phyloP scores from a whole-genome alignment of 768 basidiomycete species.

The Daedaleopsis nitida region DNA sequence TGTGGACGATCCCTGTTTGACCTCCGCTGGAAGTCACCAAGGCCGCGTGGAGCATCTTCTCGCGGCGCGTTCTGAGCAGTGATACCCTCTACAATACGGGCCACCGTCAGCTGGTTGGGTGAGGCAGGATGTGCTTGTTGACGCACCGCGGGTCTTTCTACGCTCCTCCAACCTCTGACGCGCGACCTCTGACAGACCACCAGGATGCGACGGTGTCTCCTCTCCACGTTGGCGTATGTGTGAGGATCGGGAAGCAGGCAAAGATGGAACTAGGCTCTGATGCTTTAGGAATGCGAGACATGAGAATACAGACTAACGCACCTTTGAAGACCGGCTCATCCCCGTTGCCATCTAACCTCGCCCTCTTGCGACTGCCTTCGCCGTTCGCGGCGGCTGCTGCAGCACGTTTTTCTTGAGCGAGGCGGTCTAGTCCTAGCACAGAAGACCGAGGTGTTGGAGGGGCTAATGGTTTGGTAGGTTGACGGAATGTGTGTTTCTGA shows the following conservation, averaged over 20 bases:
- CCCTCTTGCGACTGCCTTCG: conserved; percentile 64
- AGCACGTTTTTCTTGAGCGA: conserved; percentile 87
- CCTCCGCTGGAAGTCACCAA: conserved; percentile 93
- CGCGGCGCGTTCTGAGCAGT: conserved; percentile 56
- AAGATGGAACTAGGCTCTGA: conserved; percentile 63
- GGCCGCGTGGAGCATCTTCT: conserved; percentile 66
- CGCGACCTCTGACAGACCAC: conserved; percentile 81
- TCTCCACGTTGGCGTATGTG: conserved; percentile 75
- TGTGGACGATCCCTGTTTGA: conserved; percentile 66
- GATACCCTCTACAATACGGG: conserved; percentile 63
- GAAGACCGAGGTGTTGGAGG: conserved; percentile 81
- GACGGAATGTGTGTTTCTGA: conserved; percentile 80
- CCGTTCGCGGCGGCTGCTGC: conserved; percentile 48
- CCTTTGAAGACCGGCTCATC: conserved; percentile 88
- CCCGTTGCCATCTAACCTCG: conserved; percentile 50
- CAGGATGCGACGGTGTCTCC: conserved; percentile 93
- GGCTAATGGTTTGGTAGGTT: conserved; percentile 71
- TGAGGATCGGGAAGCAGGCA: conserved; percentile 60
- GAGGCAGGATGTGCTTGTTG: background rate
- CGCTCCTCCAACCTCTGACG: conserved; percentile 76
- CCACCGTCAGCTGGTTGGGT: background rate
- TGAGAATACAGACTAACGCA: conserved; percentile 27
- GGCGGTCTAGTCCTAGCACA: conserved; percentile 80
- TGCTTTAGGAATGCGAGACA: background rate
- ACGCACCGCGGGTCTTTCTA: conserved; percentile 60